Percentiles rank a stretch among this genome's conserved stretches.
Conservation (phyloP, 441 rosid genomes). For the Erodium trifolium region DNA sequence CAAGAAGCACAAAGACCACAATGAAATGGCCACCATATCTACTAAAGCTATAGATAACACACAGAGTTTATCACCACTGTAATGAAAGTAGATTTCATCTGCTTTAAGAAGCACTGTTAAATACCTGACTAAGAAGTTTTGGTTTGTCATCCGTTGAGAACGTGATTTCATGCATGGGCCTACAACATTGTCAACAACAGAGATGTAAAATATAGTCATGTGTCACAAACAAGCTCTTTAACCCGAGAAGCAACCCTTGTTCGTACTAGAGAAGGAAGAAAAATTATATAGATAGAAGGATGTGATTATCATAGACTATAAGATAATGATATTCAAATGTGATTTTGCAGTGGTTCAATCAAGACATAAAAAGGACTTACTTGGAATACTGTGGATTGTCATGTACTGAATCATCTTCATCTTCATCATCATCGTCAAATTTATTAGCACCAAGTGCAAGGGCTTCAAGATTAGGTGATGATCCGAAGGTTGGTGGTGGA, state of each 20-base stretch:
- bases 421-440: conserved; percentile 35
- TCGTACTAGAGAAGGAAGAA: background rate
- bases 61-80: background rate
- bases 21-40: background rate
- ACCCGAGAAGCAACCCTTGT: background rate
- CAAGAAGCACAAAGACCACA: background rate
- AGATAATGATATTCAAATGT: background rate
- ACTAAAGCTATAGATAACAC: background rate
- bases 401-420: conserved; percentile 14
- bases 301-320: no score
- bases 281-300: background rate
- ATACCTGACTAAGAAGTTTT: background rate
- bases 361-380: background rate
- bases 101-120: background rate
- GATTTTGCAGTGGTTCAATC: background rate
- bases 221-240: background rate
- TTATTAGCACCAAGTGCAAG: conserved; percentile 42
- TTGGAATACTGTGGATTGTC: background rate
- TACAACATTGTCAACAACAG: background rate
- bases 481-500: conserved; percentile 72
- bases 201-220: background rate
- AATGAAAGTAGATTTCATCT: background rate
- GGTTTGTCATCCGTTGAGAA: background rate
- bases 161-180: background rate
- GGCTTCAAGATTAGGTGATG: conserved; percentile 66